phyloP scores from a whole-genome alignment of 2,329 filamentous ascomycete species.

The Fonsecaea nubica region DNA sequence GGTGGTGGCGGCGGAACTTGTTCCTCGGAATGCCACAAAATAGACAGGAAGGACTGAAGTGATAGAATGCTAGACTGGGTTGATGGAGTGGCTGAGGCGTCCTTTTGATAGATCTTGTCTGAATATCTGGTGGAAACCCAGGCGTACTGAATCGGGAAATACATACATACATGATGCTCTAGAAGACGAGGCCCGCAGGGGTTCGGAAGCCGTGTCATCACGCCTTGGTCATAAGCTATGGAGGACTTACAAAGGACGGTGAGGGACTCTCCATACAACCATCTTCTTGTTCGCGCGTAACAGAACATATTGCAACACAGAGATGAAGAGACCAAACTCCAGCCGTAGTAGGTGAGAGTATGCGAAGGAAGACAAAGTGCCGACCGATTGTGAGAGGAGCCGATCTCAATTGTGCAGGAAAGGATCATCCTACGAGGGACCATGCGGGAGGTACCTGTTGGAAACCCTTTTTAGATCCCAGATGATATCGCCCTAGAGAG shows the following conservation, averaged over 20 bases:
- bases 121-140: no score
- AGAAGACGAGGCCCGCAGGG: slow-evolving; percentile 74
- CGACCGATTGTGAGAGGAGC: slow-evolving; percentile 11
- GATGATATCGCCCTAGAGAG: not conserved
- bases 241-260: not conserved
- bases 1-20: no score
- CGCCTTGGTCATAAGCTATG: slow-evolving; percentile 57
- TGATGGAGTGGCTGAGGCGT: not conserved
- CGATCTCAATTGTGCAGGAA: not conserved
- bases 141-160: no score
- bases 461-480: not conserved
- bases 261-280: not conserved
- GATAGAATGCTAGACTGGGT: not conserved
- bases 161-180: slow-evolving; percentile 63
- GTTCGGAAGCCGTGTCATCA: slow-evolving; percentile 68
- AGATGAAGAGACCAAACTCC: slow-evolving; percentile 4
- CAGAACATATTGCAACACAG: not conserved
- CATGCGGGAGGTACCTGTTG: slow-evolving; percentile 4
- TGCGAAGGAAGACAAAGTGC: slow-evolving; percentile 10
- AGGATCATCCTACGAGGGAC: slow-evolving; percentile 5
- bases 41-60: not conserved
- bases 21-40: not conserved
- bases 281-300: not conserved
- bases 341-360: slow-evolving; percentile 39
- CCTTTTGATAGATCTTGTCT: not conserved